phyloP scores from a whole-genome alignment of 2,329 filamentous ascomycete genomes.

The Fulvia fulva region DNA sequence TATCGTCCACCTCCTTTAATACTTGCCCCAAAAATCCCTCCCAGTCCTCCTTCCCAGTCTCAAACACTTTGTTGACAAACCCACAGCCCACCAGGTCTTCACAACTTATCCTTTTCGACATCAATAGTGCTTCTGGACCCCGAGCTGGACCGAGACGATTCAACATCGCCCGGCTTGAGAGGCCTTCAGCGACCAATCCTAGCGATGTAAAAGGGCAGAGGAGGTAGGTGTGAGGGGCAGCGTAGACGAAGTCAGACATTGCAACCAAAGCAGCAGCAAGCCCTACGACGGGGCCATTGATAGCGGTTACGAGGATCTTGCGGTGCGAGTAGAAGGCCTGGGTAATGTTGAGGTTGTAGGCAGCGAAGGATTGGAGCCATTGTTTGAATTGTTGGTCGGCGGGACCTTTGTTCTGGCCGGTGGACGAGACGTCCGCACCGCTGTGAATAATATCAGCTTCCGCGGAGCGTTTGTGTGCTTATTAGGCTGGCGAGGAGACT shows the following conservation, averaged over 20 bases:
- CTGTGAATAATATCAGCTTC: slow-evolving; percentile 41
- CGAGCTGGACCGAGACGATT: slow-evolving; percentile 72
- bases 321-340: slow-evolving; percentile 89
- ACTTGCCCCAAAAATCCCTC: slow-evolving; percentile 68
- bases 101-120: slow-evolving; percentile 72
- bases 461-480: background rate
- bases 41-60: slow-evolving; percentile 56
- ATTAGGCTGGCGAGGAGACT: too few relatives aligned
- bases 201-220: slow-evolving; percentile 89
- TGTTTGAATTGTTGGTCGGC: slow-evolving; percentile 45
- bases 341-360: slow-evolving; percentile 82
- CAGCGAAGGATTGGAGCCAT: slow-evolving; percentile 68
- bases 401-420: slow-evolving; percentile 33
- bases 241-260: slow-evolving; percentile 91
- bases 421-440: slow-evolving; percentile 71
- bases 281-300: slow-evolving; percentile 89
- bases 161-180: slow-evolving; percentile 73
- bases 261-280: slow-evolving; percentile 79
- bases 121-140: slow-evolving; percentile 89
- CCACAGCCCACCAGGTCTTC: slow-evolving; percentile 71
- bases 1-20: slow-evolving; percentile 73
- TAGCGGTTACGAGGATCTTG: slow-evolving; percentile 84
- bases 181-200: slow-evolving; percentile 86
- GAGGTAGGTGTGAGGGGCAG: slow-evolving; percentile 73
- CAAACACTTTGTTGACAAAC: slow-evolving; percentile 82